These are phyloP conservation scores for Marchantia paleacea DNA, from an alignment of 225 moss, liverwort and hornwort species.

Conservation along the genomic window DNA sequence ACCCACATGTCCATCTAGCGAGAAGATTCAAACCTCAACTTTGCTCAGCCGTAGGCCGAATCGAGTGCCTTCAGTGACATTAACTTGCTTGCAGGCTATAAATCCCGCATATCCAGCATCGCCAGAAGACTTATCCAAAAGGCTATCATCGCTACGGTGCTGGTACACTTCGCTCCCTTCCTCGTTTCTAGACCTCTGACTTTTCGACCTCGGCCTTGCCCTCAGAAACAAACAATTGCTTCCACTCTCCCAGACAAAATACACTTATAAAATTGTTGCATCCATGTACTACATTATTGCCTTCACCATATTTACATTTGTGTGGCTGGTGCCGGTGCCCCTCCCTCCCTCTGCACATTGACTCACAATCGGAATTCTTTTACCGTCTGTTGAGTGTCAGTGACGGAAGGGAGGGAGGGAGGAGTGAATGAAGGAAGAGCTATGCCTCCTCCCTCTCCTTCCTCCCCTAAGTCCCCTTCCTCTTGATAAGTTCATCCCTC, in stretches of 20 bases:
- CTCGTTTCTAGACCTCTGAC: neutral
- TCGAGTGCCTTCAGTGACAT: conserved; percentile 7
- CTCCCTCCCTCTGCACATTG: no score
- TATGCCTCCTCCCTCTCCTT: no score
- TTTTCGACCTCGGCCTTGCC: neutral
- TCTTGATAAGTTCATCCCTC: no score
- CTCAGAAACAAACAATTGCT: neutral
- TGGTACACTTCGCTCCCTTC: neutral
- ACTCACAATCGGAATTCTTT: no score
- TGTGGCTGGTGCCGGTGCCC: no score
- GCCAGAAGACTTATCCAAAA: conserved; percentile 14
- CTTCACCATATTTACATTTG: no score
- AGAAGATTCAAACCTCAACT: neutral
- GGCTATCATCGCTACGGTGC: neutral
- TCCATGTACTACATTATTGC: no score
- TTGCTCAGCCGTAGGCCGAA: neutral
- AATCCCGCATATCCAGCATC: conserved; percentile 15
- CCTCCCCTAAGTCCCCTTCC: no score
- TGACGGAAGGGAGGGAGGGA: no score
- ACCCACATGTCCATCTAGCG: neutral
- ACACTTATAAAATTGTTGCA: no score
- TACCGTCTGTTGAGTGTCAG: no score
- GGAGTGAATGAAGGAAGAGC: no score
- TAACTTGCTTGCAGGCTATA: neutral
- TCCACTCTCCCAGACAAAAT: neutral